A percentile compares a stretch with the other conserved stretches of the same genome.
These are phyloP conservation scores for Mycena maculata DNA, from an alignment of 768 basidiomycete species.

Conservation along the genomic window DNA sequence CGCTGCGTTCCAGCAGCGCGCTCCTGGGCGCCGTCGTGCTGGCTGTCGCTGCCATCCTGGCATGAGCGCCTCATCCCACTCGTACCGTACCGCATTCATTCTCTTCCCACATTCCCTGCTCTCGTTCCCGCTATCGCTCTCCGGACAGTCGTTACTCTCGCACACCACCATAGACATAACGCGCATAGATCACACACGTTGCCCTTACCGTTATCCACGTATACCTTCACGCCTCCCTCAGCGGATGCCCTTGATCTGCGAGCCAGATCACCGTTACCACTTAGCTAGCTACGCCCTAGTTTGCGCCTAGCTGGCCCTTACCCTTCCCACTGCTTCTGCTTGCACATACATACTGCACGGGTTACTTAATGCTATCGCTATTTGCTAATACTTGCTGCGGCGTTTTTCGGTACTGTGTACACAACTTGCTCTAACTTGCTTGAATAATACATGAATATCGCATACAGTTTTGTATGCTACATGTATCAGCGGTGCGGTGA, in stretches of 20 bases:
- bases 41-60: not conserved
- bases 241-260: slow-evolving; percentile 1
- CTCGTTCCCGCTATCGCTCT: slow-evolving; percentile 1
- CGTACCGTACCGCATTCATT: not conserved
- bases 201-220: too few species aligned
- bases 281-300: too few species aligned
- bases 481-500: too few species aligned
- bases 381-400: not conserved
- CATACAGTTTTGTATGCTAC: not conserved
- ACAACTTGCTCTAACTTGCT: not conserved
- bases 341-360: not conserved
- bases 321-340: too few species aligned
- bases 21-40: not conserved
- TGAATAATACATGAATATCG: not conserved
- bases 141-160: too few species aligned
- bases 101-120: not conserved
- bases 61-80: not conserved
- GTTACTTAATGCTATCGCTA: not conserved
- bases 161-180: too few species aligned
- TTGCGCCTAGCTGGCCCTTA: too few species aligned
- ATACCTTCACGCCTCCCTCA: not conserved
- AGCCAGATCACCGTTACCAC: not conserved
- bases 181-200: too few species aligned
- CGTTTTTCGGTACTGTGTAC: not conserved
- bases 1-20: not conserved